Evolutionary conservation across 805 yeast genomes (phyloP).

Genomic region (Torulaspora indica): DNA sequence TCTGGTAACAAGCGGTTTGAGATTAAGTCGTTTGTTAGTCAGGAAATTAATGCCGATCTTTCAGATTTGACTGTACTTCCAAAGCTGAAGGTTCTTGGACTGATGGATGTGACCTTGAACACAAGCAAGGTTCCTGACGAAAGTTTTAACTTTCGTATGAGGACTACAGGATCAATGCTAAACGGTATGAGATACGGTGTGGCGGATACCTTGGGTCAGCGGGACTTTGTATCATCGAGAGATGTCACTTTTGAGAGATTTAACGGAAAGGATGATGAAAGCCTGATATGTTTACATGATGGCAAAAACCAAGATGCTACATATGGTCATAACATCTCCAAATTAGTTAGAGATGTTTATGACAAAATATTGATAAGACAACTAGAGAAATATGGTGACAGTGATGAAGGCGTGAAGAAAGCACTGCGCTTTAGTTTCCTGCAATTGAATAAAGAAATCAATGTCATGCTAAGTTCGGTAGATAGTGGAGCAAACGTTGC

Average conservation of each 20-base stretch:
- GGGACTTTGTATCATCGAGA: slow-evolving; percentile 61
- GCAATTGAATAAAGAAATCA: slow-evolving; percentile 74
- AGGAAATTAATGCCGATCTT: slow-evolving; percentile 46
- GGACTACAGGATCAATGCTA: slow-evolving; percentile 81
- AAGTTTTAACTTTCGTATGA: slow-evolving; percentile 70
- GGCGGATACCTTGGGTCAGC: slow-evolving; percentile 75
- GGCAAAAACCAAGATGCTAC: slow-evolving; percentile 56
- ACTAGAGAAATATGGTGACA: slow-evolving; percentile 38
- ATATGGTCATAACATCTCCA: slow-evolving; percentile 61
- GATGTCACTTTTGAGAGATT: slow-evolving; percentile 86
- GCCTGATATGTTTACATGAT: slow-evolving; percentile 77
- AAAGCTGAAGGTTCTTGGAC: slow-evolving; percentile 67
- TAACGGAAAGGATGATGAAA: slow-evolving; percentile 79
- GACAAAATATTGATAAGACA: slow-evolving; percentile 57
- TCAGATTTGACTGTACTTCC: slow-evolving; percentile 68
- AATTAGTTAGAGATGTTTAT: slow-evolving; percentile 66
- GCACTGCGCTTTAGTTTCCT: slow-evolving; percentile 82
- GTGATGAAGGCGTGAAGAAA: slow-evolving; percentile 53
- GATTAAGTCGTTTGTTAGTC: slow-evolving; percentile 55
- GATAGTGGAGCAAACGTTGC: slow-evolving; percentile 46
- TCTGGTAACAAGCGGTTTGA: slow-evolving; percentile 92
- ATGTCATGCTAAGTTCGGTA: slow-evolving; percentile 45
- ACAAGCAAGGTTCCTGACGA: slow-evolving; percentile 89
- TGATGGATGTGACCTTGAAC: slow-evolving; percentile 93
- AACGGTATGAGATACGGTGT: slow-evolving; percentile 83